Conservation (phyloP, 1,284 basidiomycete genomes). For the Puccinia horiana region DNA sequence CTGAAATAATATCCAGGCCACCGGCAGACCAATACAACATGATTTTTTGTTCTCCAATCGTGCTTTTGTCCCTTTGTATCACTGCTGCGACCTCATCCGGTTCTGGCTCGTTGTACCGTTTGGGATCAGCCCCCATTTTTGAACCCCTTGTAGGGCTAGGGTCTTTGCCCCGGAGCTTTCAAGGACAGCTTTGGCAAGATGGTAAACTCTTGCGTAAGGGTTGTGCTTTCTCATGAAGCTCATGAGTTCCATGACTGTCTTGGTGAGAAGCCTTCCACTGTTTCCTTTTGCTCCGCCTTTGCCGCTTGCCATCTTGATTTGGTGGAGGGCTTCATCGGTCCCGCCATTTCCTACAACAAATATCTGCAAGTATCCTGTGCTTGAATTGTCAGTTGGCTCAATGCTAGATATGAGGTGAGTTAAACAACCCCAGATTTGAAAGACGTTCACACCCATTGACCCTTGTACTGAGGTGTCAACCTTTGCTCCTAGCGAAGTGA, state of each 20-base stretch:
- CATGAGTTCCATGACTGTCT: not conserved
- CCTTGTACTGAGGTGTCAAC: not conserved
- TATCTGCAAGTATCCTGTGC: not conserved
- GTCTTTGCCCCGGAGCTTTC: no score
- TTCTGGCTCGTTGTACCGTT: not conserved
- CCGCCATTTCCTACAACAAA: slow-evolving; percentile 1
- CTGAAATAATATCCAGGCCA: not conserved
- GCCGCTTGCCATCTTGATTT: not conserved
- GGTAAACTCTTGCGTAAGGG: not conserved
- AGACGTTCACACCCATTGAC: not conserved
- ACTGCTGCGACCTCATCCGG: not conserved
- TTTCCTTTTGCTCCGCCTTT: not conserved
- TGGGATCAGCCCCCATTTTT: not conserved
- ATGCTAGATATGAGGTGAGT: not conserved
- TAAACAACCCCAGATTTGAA: not conserved
- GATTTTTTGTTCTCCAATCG: not conserved
- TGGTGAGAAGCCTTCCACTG: not conserved
- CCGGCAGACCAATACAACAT: not conserved
- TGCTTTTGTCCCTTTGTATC: not conserved
- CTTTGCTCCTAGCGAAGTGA: not conserved
- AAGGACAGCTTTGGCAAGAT: not conserved
- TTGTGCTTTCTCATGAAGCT: slow-evolving; percentile 7
- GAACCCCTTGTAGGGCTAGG: not conserved
- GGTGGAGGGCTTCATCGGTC: not conserved
- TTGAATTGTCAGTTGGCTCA: not conserved